A percentile compares a stretch with the other conserved stretches of the same genome.
phyloP scores from a whole-genome alignment of 345 rosid genomes.

The Reutealis trisperma region DNA sequence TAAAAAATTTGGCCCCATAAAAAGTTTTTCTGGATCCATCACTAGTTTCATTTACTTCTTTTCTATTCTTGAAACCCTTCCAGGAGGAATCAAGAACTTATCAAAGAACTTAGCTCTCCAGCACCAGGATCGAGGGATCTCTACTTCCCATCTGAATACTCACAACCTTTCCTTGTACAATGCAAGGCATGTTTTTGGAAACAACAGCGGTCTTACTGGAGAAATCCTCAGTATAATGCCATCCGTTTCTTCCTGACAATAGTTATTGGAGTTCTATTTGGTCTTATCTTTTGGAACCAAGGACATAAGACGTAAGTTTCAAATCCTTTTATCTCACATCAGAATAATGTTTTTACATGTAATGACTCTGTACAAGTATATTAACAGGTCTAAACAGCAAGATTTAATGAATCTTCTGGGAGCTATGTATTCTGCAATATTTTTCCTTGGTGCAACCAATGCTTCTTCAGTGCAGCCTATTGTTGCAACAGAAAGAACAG shows the following conservation, averaged over 20 bases:
- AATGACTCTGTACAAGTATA: too few species aligned
- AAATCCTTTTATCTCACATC: neutral
- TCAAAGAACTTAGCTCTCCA: conserved; percentile 30
- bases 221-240: conserved; percentile 35
- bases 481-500: conserved; percentile 31
- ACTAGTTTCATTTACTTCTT: neutral
- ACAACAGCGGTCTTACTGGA: conserved; percentile 37
- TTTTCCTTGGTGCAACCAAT: conserved; percentile 36
- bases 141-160: conserved; percentile 26
- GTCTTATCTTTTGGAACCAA: conserved; percentile 34
- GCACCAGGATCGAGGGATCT: conserved; percentile 27
- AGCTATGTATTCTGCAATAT: conserved; percentile 29
- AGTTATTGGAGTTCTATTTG: conserved; percentile 24
- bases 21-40: too few species aligned
- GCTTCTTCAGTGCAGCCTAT: conserved; percentile 24
- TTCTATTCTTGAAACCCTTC: neutral
- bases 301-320: conserved; percentile 29
- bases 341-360: neutral
- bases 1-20: too few species aligned
- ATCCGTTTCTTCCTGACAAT: conserved; percentile 25
- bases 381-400: conserved; percentile 24
- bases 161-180: conserved; percentile 23
- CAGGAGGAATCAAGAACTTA: conserved; percentile 35
- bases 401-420: conserved; percentile 30
- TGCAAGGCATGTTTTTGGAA: conserved; percentile 36